phyloP scores from a whole-genome alignment of 306 rosid genomes.

The Medicago lupulina region DNA sequence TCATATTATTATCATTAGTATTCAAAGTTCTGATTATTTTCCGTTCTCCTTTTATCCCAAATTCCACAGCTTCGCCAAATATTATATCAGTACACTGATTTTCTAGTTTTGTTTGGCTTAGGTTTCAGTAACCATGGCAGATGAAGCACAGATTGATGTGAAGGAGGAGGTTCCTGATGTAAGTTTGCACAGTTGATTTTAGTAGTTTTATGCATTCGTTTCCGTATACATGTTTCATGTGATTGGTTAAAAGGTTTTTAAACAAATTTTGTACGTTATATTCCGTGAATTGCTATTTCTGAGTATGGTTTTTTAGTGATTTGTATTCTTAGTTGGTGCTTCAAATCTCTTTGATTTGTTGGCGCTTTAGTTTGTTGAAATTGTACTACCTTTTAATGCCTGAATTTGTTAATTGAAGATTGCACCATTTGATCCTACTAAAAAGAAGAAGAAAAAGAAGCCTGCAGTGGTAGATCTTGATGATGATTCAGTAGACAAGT shows the following conservation, averaged over 20 bases:
- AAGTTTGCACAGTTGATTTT: conserved; percentile 27
- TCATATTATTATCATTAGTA: neutral
- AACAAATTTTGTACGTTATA: neutral
- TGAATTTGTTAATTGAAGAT: conserved; percentile 55
- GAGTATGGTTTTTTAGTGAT: neutral
- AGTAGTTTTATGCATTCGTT: neutral
- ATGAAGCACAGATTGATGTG: conserved; percentile 57
- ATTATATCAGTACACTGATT: neutral
- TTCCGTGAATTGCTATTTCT: neutral
- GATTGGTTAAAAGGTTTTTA: neutral
- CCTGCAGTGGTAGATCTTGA: conserved; percentile 49
- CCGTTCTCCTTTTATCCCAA: neutral
- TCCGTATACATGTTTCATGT: neutral
- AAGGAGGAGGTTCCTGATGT: conserved; percentile 75
- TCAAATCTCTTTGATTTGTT: neutral
- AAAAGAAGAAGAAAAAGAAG: conserved; percentile 88
- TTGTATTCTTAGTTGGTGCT: neutral
- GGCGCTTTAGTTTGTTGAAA: conserved; percentile 4
- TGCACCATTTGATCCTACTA: conserved; percentile 88
- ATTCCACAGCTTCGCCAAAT: neutral
- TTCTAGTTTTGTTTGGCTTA: neutral
- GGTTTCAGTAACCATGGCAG: conserved; percentile 63
- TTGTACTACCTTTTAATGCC: neutral
- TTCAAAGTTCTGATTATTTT: neutral
- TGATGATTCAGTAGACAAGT: conserved; percentile 78